These are phyloP conservation scores for Escallonia rubra DNA, from an alignment of 129 eudicot species.

Conservation along the genomic window DNA sequence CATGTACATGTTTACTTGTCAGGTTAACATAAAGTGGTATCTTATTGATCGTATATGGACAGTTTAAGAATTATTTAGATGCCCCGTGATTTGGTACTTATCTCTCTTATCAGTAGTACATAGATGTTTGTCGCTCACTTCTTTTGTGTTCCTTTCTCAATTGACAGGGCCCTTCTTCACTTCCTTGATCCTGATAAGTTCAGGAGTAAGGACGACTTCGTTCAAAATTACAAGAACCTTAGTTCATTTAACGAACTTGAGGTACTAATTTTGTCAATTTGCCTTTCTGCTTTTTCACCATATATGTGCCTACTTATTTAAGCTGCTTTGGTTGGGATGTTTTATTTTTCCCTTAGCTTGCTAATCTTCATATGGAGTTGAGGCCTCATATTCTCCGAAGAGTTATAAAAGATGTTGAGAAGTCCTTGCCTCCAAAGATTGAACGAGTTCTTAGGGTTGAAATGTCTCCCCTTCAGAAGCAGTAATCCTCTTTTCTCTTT, in stretches of 20 bases:
- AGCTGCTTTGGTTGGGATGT: background rate
- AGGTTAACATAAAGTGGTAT: no score
- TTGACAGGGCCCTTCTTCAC: conserved; percentile 94
- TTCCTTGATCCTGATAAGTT: conserved; percentile 93
- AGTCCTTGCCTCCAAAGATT: conserved; percentile 97
- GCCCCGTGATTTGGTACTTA: no score
- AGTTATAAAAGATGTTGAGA: conserved; percentile 98
- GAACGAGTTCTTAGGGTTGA: conserved; percentile 98
- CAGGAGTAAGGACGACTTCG: conserved; percentile 85
- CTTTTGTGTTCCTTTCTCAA: conserved; percentile 1
- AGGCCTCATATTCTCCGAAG: conserved; percentile 97
- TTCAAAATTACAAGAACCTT: conserved; percentile 93
- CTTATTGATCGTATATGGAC: no score
- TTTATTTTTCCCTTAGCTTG: conserved; percentile 48
- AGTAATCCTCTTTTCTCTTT: conserved; percentile 35
- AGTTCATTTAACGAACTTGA: conserved; percentile 89
- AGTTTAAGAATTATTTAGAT: no score
- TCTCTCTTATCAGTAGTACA: no score
- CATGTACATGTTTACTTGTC: no score
- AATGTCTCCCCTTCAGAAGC: conserved; percentile 99
- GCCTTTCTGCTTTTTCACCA: background rate
- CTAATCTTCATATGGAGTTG: conserved; percentile 94
- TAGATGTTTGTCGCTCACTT: background rate
- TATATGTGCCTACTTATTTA: background rate
- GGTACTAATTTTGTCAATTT: conserved; percentile 28